A percentile compares a stretch with the other conserved stretches of the same genome.
phyloP scores from a whole-genome alignment of 2,329 filamentous ascomycete species.

The Pyricularia sp. region DNA sequence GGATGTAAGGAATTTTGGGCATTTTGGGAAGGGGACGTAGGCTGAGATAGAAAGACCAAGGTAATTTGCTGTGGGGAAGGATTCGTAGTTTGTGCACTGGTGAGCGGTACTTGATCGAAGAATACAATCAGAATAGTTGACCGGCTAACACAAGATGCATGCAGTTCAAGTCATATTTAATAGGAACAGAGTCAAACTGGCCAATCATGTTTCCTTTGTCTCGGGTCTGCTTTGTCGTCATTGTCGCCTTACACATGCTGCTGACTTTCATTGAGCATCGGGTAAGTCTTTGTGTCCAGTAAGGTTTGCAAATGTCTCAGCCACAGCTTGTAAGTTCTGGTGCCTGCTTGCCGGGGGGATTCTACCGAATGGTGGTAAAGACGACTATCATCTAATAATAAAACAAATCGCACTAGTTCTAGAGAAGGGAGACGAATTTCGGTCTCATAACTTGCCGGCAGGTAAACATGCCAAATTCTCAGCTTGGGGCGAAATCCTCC shows the following conservation, averaged over 20 bases:
- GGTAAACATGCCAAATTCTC: neutral
- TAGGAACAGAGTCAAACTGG: neutral
- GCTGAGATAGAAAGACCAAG: neutral
- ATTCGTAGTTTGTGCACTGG: neutral
- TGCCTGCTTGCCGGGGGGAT: neutral
- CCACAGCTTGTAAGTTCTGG: neutral
- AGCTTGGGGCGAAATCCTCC: neutral
- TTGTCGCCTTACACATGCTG: neutral
- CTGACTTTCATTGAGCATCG: neutral
- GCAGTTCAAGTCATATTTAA: neutral
- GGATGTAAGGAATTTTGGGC: too few species aligned
- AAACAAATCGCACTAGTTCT: neutral
- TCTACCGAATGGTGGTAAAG: neutral
- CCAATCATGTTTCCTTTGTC: neutral
- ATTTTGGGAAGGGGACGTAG: neutral
- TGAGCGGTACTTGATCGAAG: neutral
- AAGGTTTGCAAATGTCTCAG: neutral
- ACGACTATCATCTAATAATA: neutral
- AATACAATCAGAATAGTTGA: neutral
- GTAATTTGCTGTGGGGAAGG: neutral
- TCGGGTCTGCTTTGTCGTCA: neutral
- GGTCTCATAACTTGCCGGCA: neutral
- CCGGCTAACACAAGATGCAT: neutral
- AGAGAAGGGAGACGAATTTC: neutral
- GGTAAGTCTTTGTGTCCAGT: neutral